Base-by-base conservation (phyloP, 441 rosid species). In the Gossypium gossypioides region DNA sequence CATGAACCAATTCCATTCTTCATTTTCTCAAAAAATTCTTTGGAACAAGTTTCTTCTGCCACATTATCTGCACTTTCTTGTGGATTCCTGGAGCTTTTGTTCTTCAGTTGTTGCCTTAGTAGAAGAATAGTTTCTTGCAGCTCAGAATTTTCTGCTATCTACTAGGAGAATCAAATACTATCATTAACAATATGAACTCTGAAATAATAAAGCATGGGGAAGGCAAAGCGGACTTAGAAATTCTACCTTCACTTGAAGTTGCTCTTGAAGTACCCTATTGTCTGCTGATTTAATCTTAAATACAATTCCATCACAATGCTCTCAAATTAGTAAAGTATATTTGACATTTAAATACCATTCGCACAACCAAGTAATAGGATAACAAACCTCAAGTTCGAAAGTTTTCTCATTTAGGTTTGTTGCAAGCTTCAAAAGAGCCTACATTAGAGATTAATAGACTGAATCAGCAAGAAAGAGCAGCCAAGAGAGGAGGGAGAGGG, bases 231-330 rank as follows among this genome's bases (percentile, higher is more conserved):
- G 70, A 61, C 76, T 67, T 48, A 46, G 74, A 54, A 74, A 51
- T 54, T 68, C 64, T 78, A 89, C 98, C 96, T 88, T 91, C 74
- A 80, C 78, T 81, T 89, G 91, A 67, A 91, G 84, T 74, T 91
- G 98, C 83, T 94, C 98, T 80, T 94, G 93, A 74, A 91, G 95
- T 79, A 91, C 81, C 82, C 97, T 89, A 81, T 91, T 91, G 81
- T 91, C 99, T 3, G 97, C 99, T 46, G 96, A 88, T 75, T 85
- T 91, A 56, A 94, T 82, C 96, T 92, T 79, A 70, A 83, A 80
- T 62, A 75, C n/a, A 32, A 76, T 50, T 18, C 64, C 74, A 68
- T 1, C 24, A 64, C 42, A 61, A 74, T 55, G 52, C 52, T 22
- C 71, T 73, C 72, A 79, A 72, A 37, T 68, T 27, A 76, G 78